phyloP scores from a whole-genome alignment of 345 rosid genomes.

The Eucalyptus regnans region DNA sequence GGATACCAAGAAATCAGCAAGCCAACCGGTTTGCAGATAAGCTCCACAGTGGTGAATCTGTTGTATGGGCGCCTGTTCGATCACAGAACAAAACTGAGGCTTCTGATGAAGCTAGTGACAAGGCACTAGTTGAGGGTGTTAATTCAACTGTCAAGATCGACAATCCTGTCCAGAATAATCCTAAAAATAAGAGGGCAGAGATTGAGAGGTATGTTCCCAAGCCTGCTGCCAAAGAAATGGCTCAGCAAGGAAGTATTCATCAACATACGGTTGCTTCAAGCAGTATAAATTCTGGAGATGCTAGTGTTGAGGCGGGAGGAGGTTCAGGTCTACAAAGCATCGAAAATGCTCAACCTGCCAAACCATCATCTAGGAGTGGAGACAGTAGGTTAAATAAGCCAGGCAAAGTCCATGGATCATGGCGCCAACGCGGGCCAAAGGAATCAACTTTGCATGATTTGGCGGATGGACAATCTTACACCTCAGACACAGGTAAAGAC shows the following conservation, averaged over 20 bases:
- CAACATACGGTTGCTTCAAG: constrained; percentile 21
- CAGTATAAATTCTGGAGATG: constrained; percentile 5
- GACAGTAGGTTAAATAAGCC: constrained; percentile 47
- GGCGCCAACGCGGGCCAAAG: constrained; percentile 53
- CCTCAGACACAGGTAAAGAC: constrained; percentile 19
- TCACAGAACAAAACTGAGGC: constrained; percentile 50
- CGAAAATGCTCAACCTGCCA: constrained; percentile 20
- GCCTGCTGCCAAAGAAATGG: constrained; percentile 83
- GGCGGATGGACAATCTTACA: constrained; percentile 14
- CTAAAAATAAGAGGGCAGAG: constrained; percentile 78
- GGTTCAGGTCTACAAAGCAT: constrained; percentile 20
- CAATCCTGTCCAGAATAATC: constrained; percentile 41
- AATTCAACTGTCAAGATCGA: constrained; percentile 29
- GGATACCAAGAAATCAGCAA: constrained; percentile 34
- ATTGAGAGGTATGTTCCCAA: constrained; percentile 83
- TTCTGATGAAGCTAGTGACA: constrained; percentile 33
- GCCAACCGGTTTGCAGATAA: constrained; percentile 46
- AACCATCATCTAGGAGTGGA: constrained; percentile 24
- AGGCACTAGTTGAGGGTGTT: constrained; percentile 18
- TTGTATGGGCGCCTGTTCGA: constrained; percentile 82
- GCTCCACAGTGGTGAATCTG: constrained; percentile 36
- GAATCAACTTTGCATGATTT: constrained; percentile 23
- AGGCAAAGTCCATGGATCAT: constrained; percentile 53
- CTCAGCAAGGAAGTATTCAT: constrained; percentile 48
- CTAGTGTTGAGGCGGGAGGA: constrained; percentile 12